Evolutionary conservation across 129 eudicot species (phyloP).

Genomic region (Helianthus tuberosus): DNA sequence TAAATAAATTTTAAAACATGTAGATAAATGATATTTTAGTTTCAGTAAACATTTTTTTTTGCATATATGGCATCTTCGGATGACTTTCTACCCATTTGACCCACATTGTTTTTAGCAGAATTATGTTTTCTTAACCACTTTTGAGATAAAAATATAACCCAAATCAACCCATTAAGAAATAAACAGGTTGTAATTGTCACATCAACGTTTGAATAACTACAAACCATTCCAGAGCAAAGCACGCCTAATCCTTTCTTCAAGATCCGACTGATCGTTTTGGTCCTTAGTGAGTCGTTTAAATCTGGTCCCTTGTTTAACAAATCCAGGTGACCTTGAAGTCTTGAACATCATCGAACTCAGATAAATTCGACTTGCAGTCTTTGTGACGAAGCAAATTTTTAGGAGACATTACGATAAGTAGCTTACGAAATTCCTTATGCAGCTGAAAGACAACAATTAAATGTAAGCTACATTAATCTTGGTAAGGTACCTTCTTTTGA

Average conservation of each 20-base stretch:
- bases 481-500: too few relatives aligned
- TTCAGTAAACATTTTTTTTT: too few relatives aligned
- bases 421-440: slow-evolving; percentile 96
- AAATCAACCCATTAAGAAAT: neutral
- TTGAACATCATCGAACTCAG: slow-evolving; percentile 97
- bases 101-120: neutral
- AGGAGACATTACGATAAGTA: slow-evolving; percentile 89
- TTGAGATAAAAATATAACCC: neutral
- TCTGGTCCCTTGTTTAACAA: slow-evolving; percentile 97
- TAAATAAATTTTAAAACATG: too few relatives aligned
- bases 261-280: slow-evolving; percentile 87
- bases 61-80: too few relatives aligned
- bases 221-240: slow-evolving; percentile 98
- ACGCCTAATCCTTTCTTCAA: slow-evolving; percentile 92
- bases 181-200: neutral
- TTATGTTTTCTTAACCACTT: neutral
- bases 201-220: slow-evolving; percentile 1
- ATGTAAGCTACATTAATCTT: neutral
- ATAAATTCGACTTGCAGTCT: slow-evolving; percentile 90
- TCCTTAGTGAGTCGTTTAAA: slow-evolving; percentile 96
- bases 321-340: slow-evolving; percentile 77
- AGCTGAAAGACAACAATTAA: slow-evolving; percentile 42
- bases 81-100: neutral
- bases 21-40: too few relatives aligned
- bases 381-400: slow-evolving; percentile 97